Conservation (phyloP, 495 filamentous ascomycete species). For the Aspergillus mulundensis region DNA sequence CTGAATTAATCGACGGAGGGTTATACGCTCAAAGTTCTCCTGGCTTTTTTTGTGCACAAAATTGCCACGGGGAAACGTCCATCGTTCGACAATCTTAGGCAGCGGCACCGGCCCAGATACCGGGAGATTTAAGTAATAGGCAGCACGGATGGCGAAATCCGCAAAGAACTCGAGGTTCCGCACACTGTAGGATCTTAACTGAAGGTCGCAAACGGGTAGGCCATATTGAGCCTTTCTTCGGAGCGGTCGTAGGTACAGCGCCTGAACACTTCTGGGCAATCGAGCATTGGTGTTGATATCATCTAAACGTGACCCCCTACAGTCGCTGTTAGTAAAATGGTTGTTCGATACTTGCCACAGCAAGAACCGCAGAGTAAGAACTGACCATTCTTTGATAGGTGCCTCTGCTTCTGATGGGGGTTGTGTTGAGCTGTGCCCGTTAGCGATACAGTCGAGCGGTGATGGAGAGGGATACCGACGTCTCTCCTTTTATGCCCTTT, state of each 20-base stretch:
- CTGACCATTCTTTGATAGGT: conserved; percentile 14
- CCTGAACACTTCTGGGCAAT: conserved; percentile 72
- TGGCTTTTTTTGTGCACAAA: conserved; percentile 97
- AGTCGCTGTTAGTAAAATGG: conserved; percentile 9
- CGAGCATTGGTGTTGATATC: conserved; percentile 42
- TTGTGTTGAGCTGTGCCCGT: not conserved
- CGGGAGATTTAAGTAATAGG: conserved; percentile 87
- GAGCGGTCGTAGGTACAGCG: conserved; percentile 79
- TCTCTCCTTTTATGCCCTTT: not conserved
- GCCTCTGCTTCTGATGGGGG: not conserved
- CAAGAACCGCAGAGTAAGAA: not conserved
- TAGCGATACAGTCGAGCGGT: not conserved
- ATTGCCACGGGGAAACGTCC: conserved; percentile 86
- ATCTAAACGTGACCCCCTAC: conserved; percentile 37
- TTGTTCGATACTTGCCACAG: not conserved
- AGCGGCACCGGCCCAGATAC: conserved; percentile 86
- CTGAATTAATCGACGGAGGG: conserved; percentile 80
- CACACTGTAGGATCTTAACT: conserved; percentile 85
- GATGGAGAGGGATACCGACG: not conserved
- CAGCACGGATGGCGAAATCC: conserved; percentile 91
- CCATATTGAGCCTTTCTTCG: conserved; percentile 69
- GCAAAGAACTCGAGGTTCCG: conserved; percentile 91
- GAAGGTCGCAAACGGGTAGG: conserved; percentile 81
- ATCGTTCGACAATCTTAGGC: conserved; percentile 78
- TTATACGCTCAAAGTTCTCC: conserved; percentile 95